A percentile compares a stretch with the other conserved stretches of the same genome.
phyloP scores from a whole-genome alignment of 306 rosid genomes.

The Cucurbita pepo region DNA sequence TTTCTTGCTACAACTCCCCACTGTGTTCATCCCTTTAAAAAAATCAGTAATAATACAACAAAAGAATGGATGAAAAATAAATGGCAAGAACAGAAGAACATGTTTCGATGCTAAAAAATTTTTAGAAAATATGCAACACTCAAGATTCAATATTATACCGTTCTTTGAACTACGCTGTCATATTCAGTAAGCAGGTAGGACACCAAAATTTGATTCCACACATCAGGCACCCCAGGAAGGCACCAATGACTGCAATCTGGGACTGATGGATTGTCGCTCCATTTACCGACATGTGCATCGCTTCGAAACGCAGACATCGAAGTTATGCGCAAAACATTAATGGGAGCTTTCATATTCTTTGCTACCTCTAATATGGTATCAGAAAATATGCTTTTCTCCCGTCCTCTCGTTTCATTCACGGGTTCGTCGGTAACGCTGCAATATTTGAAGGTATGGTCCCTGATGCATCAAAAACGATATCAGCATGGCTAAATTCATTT shows the following conservation, averaged over 20 bases:
- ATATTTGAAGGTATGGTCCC: slow-evolving; percentile 32
- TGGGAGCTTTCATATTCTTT: slow-evolving; percentile 35
- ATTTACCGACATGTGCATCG: slow-evolving; percentile 71
- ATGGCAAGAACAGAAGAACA: background rate
- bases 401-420: slow-evolving; percentile 37
- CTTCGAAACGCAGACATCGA: slow-evolving; percentile 64
- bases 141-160: background rate
- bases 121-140: background rate
- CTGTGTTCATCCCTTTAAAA: background rate
- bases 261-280: slow-evolving; percentile 68
- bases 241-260: slow-evolving; percentile 99
- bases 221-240: slow-evolving; percentile 95
- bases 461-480: slow-evolving; percentile 22
- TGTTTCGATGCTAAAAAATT: background rate
- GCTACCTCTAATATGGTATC: slow-evolving; percentile 41
- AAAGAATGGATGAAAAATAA: background rate
- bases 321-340: slow-evolving; percentile 42
- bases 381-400: slow-evolving; percentile 41
- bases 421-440: slow-evolving; percentile 63
- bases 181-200: slow-evolving; percentile 25
- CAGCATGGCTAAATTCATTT: background rate
- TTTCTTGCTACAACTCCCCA: background rate
- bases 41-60: background rate
- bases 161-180: background rate
- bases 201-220: slow-evolving; percentile 86